These are phyloP conservation scores for Lipomyces mesembrius DNA, from an alignment of 805 yeast species.

Conservation along the genomic window DNA sequence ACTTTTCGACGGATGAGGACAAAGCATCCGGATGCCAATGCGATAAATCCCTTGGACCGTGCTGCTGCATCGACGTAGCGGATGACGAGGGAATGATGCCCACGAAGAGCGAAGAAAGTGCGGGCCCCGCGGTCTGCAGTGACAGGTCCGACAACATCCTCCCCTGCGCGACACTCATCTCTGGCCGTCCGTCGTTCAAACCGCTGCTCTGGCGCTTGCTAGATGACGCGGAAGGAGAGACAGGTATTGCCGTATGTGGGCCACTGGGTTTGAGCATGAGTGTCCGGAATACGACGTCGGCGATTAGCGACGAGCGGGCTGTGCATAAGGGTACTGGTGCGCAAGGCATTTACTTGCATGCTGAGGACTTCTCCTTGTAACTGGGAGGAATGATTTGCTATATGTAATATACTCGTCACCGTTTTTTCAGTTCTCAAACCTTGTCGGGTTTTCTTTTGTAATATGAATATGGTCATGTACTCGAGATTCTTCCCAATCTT, in stretches of 20 bases:
- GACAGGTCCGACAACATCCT: too few relatives aligned
- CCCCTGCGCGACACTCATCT: not conserved
- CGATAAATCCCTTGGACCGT: too few relatives aligned
- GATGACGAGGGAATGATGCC: too few relatives aligned
- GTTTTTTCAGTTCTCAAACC: too few relatives aligned
- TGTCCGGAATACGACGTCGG: constrained; percentile 19
- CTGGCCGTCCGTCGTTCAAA: constrained; percentile 17
- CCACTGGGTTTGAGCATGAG: constrained; percentile 15
- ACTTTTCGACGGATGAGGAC: not conserved
- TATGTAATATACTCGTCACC: too few relatives aligned
- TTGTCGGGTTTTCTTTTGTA: too few relatives aligned
- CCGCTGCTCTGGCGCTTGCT: constrained; percentile 10
- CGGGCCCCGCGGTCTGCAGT: not conserved
- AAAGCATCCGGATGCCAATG: not conserved
- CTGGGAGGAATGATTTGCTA: too few relatives aligned
- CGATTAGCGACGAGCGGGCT: constrained; percentile 28
- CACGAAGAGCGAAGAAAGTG: not conserved
- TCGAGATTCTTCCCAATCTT: too few relatives aligned
- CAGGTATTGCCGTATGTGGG: constrained; percentile 35
- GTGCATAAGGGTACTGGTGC: constrained; percentile 38
- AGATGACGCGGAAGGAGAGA: constrained; percentile 29
- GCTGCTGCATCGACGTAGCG: too few relatives aligned
- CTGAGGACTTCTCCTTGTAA: constrained; percentile 14
- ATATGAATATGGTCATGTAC: too few relatives aligned
- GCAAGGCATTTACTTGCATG: constrained; percentile 33